phyloP scores from a whole-genome alignment of 2,329 filamentous ascomycete genomes.

The Verticillium isaacii region DNA sequence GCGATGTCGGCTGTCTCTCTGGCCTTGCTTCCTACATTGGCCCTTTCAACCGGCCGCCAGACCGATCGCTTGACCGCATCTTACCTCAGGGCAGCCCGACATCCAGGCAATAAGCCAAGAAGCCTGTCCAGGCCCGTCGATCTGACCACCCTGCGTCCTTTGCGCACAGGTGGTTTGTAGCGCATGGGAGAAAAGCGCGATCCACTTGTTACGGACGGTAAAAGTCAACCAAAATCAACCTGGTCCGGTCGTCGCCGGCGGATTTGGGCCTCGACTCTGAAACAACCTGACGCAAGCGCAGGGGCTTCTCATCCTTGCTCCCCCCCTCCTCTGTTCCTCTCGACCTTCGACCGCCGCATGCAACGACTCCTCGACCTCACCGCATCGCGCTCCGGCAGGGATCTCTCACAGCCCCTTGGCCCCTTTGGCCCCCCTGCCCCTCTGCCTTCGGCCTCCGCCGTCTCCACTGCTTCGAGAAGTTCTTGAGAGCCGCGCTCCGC shows the following conservation, averaged over 20 bases:
- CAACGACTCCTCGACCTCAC: constrained; percentile 4
- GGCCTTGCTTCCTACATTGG: no score
- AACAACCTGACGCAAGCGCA: constrained; percentile 32
- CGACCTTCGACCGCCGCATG: constrained; percentile 6
- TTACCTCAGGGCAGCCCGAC: neutral
- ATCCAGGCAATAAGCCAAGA: neutral
- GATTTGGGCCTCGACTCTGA: constrained; percentile 19
- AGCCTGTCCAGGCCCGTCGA: neutral
- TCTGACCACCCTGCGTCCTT: neutral
- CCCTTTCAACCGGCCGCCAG: neutral
- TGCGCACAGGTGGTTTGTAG: no score
- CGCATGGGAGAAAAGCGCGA: neutral
- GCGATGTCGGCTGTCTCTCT: neutral
- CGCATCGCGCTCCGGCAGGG: constrained; percentile 8
- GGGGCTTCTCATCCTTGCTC: constrained; percentile 10
- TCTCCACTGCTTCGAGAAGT: constrained; percentile 16
- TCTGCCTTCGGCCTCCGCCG: constrained; percentile 1
- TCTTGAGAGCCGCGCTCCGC: neutral
- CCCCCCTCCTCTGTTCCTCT: constrained; percentile 6
- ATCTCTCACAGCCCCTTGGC: neutral
- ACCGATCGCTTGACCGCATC: neutral
- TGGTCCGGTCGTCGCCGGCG: neutral
- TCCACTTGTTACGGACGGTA: neutral
- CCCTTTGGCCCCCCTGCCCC: neutral
- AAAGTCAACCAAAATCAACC: neutral